Base-by-base conservation (phyloP, 73 alveolate genomes). In the Blepharisma stoltei region DNA sequence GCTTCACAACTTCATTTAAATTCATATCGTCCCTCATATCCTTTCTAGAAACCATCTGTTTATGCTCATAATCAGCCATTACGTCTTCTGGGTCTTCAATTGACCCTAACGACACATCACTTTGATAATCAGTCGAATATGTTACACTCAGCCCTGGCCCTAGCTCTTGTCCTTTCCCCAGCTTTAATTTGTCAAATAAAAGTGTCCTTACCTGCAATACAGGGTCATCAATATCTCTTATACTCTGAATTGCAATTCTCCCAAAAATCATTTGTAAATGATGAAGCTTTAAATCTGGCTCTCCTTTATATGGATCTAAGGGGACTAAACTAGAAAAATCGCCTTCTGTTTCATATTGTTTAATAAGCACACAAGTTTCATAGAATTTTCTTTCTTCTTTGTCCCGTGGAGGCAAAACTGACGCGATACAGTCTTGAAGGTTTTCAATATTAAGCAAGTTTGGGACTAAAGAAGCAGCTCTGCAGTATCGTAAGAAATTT, bases 401-500 rank as follows among this genome's bases (percentile, higher is more conserved):
- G 7, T 80, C 86, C 80, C 76, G 60, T 21, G 93, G 93, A 9
- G 95, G 95, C n/a, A 82, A 70, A 46, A 86, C 77, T 7, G 89
- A 77, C 71, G 46, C 25, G 21, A 85, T 25, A 14, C 83, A 67
- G 43, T 81, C 90, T 41, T 81, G 82, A 54, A 89, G 49, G 32
- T 83, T 53, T 54, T 89, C 95, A n/a, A 89, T 88, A 69, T 89
- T 89, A 23, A 89, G 73, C 87, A 89, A 43, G 53, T 89, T 90
- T 7, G 95, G 95, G 47, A 89, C 81, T 38, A 89, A 76, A 49
- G n/a, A 67, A 50, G 75, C 65, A 8, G 65, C 54, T 45, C 92
- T 77, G 8, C 85, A 66, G 65, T 71, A 55, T 44, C 88, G 82
- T 44, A 89, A 75, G 78, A 89, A 89, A 55, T 85, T 68, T 38